Evolutionary conservation across 306 rosid genomes (phyloP), one percentile per base, ranked within the genome.

Genomic region (Leucaena leucocephala): DNA sequence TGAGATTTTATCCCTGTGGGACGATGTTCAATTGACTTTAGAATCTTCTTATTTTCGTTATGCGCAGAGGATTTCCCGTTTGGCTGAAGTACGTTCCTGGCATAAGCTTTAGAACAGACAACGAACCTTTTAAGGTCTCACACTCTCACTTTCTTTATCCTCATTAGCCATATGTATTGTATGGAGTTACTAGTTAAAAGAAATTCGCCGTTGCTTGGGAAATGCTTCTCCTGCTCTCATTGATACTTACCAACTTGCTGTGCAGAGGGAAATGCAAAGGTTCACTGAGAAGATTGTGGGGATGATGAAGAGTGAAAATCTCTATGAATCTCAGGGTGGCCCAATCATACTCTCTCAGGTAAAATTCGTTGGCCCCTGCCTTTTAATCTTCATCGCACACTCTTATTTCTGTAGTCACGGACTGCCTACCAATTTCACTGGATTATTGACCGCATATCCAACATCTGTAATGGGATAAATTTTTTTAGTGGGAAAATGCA

Each of bases 301-400:
- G 74, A 50, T 96, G 91, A 93, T 96, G 99, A 96, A 96, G 92
- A 86, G 88, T 78, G 98, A 96, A 83, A 81, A 73, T 0, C 86
- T 96, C 81, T 96, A 87, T 46, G 94, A 96, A 84, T 93, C 99
- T 36, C 98, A 96, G 85, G 99, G 98, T 76, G 99, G 99, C 38
- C 99, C 99, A 83, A 93, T 96, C 82, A 93, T 96, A 70, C 98
- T 96, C 74, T 93, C 99, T 79, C 99, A 96, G 99, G 99, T 93
- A 77, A 33, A 57, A 71, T 42, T 40, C 38, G 54, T 52, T 55
- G 71, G 79, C 15, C 52, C 55, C 12, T 61, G 57, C 55, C 13
- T 76, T 59, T 38, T 76, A 61, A 27, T 40, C 71, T 74, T 66
- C 57, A 16, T 68, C 55, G 17, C 16, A 38, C 27, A 45, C 21